Evolutionary conservation across 2,329 filamentous ascomycete species (phyloP).

Genomic region (Beauveria caledonica): DNA sequence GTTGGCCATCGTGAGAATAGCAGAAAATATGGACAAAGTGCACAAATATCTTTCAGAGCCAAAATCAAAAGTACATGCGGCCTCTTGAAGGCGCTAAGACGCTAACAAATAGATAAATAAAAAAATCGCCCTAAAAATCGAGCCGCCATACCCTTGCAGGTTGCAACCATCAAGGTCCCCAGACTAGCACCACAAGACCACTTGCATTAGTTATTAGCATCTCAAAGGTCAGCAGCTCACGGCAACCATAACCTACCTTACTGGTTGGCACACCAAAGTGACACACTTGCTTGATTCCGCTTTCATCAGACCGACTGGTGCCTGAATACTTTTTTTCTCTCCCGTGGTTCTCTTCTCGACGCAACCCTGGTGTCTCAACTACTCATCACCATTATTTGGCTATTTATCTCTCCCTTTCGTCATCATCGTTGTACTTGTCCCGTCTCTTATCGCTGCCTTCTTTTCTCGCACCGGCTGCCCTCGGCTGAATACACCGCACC

Average conservation of each 20-base stretch:
- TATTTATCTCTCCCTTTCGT: not conserved
- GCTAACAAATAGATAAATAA: not conserved
- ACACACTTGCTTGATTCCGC: not conserved
- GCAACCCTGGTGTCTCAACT: not conserved
- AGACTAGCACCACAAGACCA: not conserved
- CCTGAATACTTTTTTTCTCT: not conserved
- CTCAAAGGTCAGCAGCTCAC: constrained; percentile 2
- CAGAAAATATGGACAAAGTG: no score
- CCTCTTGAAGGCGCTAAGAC: not conserved
- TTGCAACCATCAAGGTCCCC: constrained; percentile 5
- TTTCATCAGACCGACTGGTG: not conserved
- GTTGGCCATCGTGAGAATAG: no score
- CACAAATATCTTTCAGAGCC: not conserved
- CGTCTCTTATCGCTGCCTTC: not conserved
- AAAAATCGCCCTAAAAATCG: not conserved
- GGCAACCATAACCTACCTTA: not conserved
- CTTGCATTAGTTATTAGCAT: constrained; percentile 3
- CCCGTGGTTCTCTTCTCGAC: not conserved
- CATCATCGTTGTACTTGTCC: not conserved
- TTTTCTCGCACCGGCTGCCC: not conserved
- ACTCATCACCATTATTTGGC: not conserved
- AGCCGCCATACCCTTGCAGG: not conserved
- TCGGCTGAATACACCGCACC: not conserved
- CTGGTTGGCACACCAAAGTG: not conserved
- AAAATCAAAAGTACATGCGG: not conserved